phyloP scores from a whole-genome alignment of 108 stramenopile species.

The Nitzschia inconspicua region DNA sequence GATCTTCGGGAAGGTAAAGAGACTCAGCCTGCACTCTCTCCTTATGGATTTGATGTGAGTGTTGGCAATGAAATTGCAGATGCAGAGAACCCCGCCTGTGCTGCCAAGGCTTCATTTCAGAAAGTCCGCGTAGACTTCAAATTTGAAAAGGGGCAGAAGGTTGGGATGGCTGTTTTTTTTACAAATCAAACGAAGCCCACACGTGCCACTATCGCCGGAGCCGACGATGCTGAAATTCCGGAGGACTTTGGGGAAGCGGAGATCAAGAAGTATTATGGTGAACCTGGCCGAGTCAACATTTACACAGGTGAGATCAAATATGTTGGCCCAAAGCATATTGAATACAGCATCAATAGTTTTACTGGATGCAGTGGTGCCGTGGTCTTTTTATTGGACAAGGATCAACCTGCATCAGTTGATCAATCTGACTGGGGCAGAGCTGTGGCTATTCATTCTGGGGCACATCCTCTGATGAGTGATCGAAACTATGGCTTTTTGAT shows the following conservation, averaged over 20 bases:
- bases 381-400: background rate
- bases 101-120: too few species aligned
- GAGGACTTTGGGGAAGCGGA: background rate
- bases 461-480: too few species aligned
- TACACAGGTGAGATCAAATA: background rate
- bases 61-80: too few species aligned
- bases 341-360: background rate
- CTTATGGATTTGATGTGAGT: too few species aligned
- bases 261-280: background rate
- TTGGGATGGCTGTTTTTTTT: background rate
- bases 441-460: background rate
- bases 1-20: too few species aligned
- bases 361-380: background rate
- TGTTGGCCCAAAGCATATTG: background rate
- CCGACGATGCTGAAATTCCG: background rate
- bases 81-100: too few species aligned
- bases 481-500: too few species aligned
- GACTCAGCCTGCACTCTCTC: too few species aligned
- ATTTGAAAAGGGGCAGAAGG: background rate
- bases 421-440: background rate
- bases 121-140: too few species aligned
- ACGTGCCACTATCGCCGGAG: background rate
- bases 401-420: background rate
- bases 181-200: background rate
- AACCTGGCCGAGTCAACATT: background rate